Base-by-base conservation (phyloP, 306 rosid genomes). In the Argentina anserina region DNA sequence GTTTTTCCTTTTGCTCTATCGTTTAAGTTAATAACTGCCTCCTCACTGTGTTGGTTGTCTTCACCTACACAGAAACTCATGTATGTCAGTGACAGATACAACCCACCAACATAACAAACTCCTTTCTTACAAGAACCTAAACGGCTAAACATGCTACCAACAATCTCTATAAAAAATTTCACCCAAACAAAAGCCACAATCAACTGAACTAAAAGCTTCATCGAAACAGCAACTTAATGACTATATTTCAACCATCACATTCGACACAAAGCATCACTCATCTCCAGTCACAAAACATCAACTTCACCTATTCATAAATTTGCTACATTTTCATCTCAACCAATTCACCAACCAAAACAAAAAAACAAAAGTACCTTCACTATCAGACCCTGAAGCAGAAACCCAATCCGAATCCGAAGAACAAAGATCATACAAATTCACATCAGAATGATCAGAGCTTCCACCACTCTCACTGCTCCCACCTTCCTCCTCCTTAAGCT, bases 21-120 rank as follows among this genome's bases (percentile, higher is more conserved):
- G 41, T 81, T 81, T 67, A 77, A 77, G 75, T 73, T 80, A 29
- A 60, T 12, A 20, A 3, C 25, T n/a, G 28, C 2, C 42, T 46
- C 6, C 73, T 43, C 81, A 21, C 9, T 69, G 2, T 39, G 0
- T 34, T 21, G 8, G 18, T 58, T 70, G 1, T 56, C 78, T 23
- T 72, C 82, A 67, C 43, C 84, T 18, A 67, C 58, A 73, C 9
- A 42, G 25, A 49, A 65, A 11, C 9, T 20, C 45, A 78, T 55
- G 21, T 39, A 37, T 8, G n/a, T 52, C 21, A 62, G 9, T 13
- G 63, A 49, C 28, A 52, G 41, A 34, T 3, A 31, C 1, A 10
- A 13, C 3, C 73, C 36, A 53, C 26, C 39, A 37, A 37, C 6
- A 47, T 1, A 31, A 69, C 60, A 12, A 7, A 47, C 42, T 67